Evolutionary conservation across 2,329 filamentous ascomycete species (phyloP), one percentile per base, ranked within the genome.

Genomic region (Ophiostoma triangulosporum): DNA sequence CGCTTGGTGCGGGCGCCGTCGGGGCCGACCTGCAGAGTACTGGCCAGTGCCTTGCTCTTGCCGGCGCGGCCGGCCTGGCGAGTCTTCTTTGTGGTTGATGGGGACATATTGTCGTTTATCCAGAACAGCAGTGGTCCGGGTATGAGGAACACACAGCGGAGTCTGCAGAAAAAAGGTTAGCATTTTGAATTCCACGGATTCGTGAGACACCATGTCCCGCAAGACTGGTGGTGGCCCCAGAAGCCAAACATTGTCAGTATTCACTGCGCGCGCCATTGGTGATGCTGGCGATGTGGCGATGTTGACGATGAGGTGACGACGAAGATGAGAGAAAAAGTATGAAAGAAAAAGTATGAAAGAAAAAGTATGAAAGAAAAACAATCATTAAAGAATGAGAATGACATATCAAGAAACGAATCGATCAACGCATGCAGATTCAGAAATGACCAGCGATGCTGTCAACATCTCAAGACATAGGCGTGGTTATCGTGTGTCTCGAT

Each of bases 1-100:
- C 7, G n/a, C 6, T 40, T 3, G 32, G 24, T 15, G n/a, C 62
- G 24, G 65, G 66, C 24, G 61, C 59, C 58, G 71, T 74, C 24
- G 69, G 58, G 33, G 56, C 57, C 17, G 57, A 53, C 9, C 56
- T 53, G 15, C 54, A 57, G 14, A 56, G 32, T 38, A 9, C 45
- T 40, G 5, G 32, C 20, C 8, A 56, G 48, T 7, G 32, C n/a
- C 5, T 38, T 26, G 49, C 49, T 38, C 26, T 51, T 22, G 32
- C 49, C 15, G 0, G 24, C 15, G 26, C 7, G 15, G 6, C 6
- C 26, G 11, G 31, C 31, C 31, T 12, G 4, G 31, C 9, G 3
- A 12, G 8, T 6, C 26, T 20, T 31, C 20, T 29, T 17, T 17
- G 46, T n/a, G 8, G 15, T 82, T 77, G 59, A 83, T 57, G 52